These are phyloP conservation scores for Avena eriantha DNA, from an alignment of 176 grass and related monocot genomes.

Conservation along the genomic window DNA sequence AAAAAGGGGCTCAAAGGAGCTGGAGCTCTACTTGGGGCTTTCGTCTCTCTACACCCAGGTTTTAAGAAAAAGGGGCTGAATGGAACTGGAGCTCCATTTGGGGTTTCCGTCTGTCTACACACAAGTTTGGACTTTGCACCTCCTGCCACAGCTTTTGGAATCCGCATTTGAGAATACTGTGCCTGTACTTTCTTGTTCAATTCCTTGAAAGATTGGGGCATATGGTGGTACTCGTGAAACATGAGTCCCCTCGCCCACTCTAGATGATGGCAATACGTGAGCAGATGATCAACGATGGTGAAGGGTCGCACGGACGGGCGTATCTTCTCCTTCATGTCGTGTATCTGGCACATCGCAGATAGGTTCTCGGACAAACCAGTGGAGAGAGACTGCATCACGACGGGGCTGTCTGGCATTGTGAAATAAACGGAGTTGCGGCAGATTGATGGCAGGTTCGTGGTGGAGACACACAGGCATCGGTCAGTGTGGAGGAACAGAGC, in stretches of 20 bases:
- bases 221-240: neutral
- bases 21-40: no score
- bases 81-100: no score
- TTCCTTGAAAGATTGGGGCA: neutral
- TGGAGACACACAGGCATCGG: neutral
- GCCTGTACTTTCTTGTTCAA: neutral
- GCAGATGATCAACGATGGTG: slow-evolving; percentile 34
- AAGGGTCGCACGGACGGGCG: slow-evolving; percentile 20
- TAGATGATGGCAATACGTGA: slow-evolving; percentile 7
- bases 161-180: neutral
- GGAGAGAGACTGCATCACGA: neutral
- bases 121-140: neutral
- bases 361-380: neutral
- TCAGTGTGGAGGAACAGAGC: neutral
- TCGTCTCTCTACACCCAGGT: neutral
- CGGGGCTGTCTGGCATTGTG: neutral
- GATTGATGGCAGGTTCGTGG: neutral
- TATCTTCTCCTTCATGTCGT: slow-evolving; percentile 15
- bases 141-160: neutral
- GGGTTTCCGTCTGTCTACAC: no score
- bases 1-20: no score
- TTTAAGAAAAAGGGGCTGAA: no score
- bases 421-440: neutral
- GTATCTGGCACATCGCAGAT: neutral
- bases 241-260: neutral